These are phyloP conservation scores for Fraxinus xanthoxyloides DNA, from an alignment of 305 asterid species.

Conservation along the genomic window DNA sequence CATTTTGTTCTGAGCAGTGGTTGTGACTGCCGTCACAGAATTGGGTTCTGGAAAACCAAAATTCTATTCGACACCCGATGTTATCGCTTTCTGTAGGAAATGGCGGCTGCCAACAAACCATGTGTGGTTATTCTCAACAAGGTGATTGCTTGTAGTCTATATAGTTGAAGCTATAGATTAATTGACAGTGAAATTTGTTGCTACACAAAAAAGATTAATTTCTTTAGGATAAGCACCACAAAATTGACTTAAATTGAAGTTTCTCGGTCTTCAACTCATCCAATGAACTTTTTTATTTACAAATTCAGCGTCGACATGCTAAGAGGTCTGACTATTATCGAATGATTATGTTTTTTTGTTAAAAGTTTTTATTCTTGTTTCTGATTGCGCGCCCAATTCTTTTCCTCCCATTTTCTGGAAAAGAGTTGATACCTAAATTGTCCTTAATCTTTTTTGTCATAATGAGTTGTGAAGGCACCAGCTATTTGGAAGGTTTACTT, in stretches of 20 bases:
- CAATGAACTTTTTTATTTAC: neutral
- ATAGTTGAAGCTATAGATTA: neutral
- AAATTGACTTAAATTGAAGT: neutral
- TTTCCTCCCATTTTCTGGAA: neutral
- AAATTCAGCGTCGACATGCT: neutral
- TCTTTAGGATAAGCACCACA: conserved; percentile 7
- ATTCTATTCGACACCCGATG: conserved; percentile 86
- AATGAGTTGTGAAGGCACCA: neutral
- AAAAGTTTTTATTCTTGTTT: neutral
- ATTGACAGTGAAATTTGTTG: conserved; percentile 4
- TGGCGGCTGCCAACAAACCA: conserved; percentile 96
- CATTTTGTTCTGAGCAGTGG: conserved; percentile 51
- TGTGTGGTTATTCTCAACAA: conserved; percentile 92
- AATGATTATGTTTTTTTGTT: neutral
- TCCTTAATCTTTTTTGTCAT: neutral
- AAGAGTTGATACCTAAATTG: neutral
- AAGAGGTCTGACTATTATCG: neutral
- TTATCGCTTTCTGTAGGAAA: conserved; percentile 83
- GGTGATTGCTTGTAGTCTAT: conserved; percentile 42
- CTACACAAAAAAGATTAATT: conserved; percentile 1
- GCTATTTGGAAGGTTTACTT: neutral
- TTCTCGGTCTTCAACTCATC: neutral
- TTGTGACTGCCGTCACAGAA: conserved; percentile 93
- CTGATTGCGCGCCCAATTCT: neutral
- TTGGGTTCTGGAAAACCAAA: conserved; percentile 89